A percentile compares a stretch with the other conserved stretches of the same genome.
These are phyloP conservation scores for Oryza nivara DNA, from an alignment of 176 grass and related monocot genomes.

Conservation along the genomic window DNA sequence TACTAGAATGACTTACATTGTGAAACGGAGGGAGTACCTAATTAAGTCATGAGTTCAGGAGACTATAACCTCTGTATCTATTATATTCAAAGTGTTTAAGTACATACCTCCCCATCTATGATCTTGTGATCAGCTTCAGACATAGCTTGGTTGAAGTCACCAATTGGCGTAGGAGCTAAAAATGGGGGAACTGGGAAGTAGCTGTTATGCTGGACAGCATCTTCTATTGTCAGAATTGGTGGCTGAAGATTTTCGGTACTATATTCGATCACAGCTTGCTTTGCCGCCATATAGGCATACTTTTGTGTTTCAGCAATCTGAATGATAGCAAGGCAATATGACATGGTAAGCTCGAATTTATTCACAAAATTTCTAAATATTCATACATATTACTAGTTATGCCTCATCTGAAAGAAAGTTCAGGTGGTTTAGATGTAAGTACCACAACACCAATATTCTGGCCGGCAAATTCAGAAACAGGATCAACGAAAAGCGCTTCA, in stretches of 20 bases:
- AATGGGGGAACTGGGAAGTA: constrained; percentile 55
- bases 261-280: constrained; percentile 69
- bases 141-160: constrained; percentile 78
- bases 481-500: constrained; percentile 70
- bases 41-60: too few relatives aligned
- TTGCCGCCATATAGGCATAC: constrained; percentile 78
- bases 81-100: too few relatives aligned
- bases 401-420: constrained; percentile 9
- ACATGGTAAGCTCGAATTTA: background rate
- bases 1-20: too few relatives aligned
- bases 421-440: constrained; percentile 33
- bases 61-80: too few relatives aligned
- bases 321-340: constrained; percentile 23
- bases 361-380: background rate
- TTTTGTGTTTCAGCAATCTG: constrained; percentile 87
- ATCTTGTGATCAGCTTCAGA: constrained; percentile 90
- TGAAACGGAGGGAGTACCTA: too few relatives aligned
- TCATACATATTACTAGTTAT: background rate
- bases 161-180: constrained; percentile 56
- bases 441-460: constrained; percentile 85
- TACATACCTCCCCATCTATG: constrained; percentile 60
- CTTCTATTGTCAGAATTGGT: constrained; percentile 83
- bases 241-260: constrained; percentile 65
- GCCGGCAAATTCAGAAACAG: constrained; percentile 67
- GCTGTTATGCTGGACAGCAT: constrained; percentile 61